Percentiles rank a stretch among this genome's conserved stretches.
Evolutionary conservation across 2,329 filamentous ascomycete genomes (phyloP).

Genomic region (Phyllosticta citriasiana): DNA sequence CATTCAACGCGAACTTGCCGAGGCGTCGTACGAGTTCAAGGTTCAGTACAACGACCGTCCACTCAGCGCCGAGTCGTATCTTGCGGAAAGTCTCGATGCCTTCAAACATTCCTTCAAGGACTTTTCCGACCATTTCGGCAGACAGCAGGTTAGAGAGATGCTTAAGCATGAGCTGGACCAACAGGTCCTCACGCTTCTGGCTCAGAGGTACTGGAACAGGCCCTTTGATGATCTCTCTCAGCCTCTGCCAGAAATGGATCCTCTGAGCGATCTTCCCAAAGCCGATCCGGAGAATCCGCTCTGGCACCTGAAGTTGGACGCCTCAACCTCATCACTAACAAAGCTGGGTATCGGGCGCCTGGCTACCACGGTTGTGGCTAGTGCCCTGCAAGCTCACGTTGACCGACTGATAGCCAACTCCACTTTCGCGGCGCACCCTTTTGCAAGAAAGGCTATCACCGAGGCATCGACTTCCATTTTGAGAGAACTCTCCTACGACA

Average conservation of each 20-base stretch:
- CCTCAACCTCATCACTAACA: slow-evolving; percentile 79
- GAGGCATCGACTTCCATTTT: slow-evolving; percentile 84
- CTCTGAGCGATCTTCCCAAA: slow-evolving; percentile 68
- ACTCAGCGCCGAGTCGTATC: slow-evolving; percentile 87
- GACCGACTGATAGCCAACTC: slow-evolving; percentile 69
- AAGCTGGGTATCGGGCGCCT: slow-evolving; percentile 89
- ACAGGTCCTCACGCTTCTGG: slow-evolving; percentile 83
- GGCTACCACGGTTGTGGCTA: slow-evolving; percentile 83
- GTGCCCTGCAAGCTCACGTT: slow-evolving; percentile 75
- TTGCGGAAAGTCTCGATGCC: slow-evolving; percentile 86
- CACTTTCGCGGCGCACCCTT: slow-evolving; percentile 82
- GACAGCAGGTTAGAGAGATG: slow-evolving; percentile 78
- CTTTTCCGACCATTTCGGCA: slow-evolving; percentile 81
- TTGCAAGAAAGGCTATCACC: slow-evolving; percentile 83
- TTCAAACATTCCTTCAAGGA: slow-evolving; percentile 98
- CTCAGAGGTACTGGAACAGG: slow-evolving; percentile 94
- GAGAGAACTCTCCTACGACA: slow-evolving; percentile 92
- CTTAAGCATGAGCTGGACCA: slow-evolving; percentile 91
- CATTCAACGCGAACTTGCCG: slow-evolving; percentile 88
- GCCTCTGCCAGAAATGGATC: slow-evolving; percentile 57
- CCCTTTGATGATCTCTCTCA: slow-evolving; percentile 74
- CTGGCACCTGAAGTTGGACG: slow-evolving; percentile 91
- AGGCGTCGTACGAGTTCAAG: slow-evolving; percentile 97
- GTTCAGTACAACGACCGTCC: slow-evolving; percentile 98
- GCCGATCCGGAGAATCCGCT: slow-evolving; percentile 76